phyloP scores from a whole-genome alignment of 2,329 filamentous ascomycete genomes.

The Scolecobasidium constrictum region DNA sequence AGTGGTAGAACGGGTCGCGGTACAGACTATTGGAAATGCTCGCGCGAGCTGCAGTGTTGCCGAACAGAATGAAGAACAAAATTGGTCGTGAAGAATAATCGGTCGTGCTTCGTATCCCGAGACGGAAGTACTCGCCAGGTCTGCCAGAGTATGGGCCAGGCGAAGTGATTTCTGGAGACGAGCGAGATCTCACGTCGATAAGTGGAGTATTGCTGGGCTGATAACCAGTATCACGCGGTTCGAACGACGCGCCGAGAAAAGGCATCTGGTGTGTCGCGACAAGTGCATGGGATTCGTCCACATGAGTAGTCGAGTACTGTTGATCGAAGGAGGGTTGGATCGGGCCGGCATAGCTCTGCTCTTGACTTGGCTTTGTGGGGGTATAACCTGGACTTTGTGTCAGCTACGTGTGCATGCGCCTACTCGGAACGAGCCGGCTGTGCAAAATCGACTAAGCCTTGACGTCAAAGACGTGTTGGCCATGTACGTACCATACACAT shows the following conservation, averaged over 20 bases:
- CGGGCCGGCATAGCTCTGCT: slow-evolving; percentile 37
- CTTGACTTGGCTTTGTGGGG: slow-evolving; percentile 49
- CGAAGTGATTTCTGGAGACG: slow-evolving; percentile 52
- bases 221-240: slow-evolving; percentile 29
- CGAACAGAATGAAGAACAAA: slow-evolving; percentile 60
- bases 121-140: slow-evolving; percentile 33
- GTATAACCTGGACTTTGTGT: slow-evolving; percentile 45
- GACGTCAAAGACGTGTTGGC: slow-evolving; percentile 16
- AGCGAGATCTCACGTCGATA: slow-evolving; percentile 49
- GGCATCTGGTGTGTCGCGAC: slow-evolving; percentile 31
- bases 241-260: slow-evolving; percentile 30
- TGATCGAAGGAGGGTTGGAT: slow-evolving; percentile 33
- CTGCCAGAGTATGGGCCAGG: slow-evolving; percentile 59
- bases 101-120: slow-evolving; percentile 3
- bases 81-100: slow-evolving; percentile 1
- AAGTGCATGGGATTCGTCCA: slow-evolving; percentile 37
- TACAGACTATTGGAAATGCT: slow-evolving; percentile 51
- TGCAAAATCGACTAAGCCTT: slow-evolving; percentile 16
- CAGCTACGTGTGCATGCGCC: slow-evolving; percentile 33
- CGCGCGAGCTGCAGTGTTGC: slow-evolving; percentile 60
- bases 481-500: slow-evolving; percentile 65
- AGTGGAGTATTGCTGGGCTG: slow-evolving; percentile 55
- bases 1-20: slow-evolving; percentile 53
- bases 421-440: slow-evolving; percentile 21
- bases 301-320: slow-evolving; percentile 38